Base-by-base conservation (phyloP, 495 filamentous ascomycete genomes). In the Penicillium tannophilum region DNA sequence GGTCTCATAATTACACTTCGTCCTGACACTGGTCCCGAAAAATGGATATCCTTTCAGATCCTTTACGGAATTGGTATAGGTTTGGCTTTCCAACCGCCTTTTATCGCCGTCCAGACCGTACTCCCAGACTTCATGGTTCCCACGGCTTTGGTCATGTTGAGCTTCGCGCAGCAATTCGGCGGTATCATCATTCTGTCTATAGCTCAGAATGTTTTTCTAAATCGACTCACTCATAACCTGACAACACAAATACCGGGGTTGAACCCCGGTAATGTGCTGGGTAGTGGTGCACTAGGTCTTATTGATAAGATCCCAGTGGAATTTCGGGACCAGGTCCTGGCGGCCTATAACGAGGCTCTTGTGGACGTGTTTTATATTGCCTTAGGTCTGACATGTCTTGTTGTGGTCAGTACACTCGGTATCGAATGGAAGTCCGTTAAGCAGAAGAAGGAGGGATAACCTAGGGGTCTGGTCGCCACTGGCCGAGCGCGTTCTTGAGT, bases 41-140 rank as follows among this genome's bases (percentile, higher is more conserved):
- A 23, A 17, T 50, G 47, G 47, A 50, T 50, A 50, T 7, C 14
- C 31, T 50, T 30, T 19, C 47, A 50, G 24, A 50, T 50, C 19
- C 11, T 50, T 19, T 50, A 50, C 47, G 47, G 47, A 16, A 50
- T 30, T 19, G 47, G 47, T 1, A 23, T 50, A 26, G 47, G 47
- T 7, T 26, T 50, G 47, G 47, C 47, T 26, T 50, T 50, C 11
- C 47, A 50, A 23, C 47, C 47, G 23, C 47, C 47, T 19, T 50
- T 33, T 10, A 28, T 50, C 16, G 47, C 47, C 23, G 19, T 50
- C 19, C 47, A 50, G 26, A 50, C 20, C 11, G 47, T 50, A 14
- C 47, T 50, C 3, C 19, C 23, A 19, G 10, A 50, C 14, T 33
- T 2, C 23, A 2, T 50, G 14, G 23, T 50, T 19, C 23, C 47